Evolutionary conservation across 2,329 filamentous ascomycete species (phyloP).

Genomic region (Verticillium nubilum): DNA sequence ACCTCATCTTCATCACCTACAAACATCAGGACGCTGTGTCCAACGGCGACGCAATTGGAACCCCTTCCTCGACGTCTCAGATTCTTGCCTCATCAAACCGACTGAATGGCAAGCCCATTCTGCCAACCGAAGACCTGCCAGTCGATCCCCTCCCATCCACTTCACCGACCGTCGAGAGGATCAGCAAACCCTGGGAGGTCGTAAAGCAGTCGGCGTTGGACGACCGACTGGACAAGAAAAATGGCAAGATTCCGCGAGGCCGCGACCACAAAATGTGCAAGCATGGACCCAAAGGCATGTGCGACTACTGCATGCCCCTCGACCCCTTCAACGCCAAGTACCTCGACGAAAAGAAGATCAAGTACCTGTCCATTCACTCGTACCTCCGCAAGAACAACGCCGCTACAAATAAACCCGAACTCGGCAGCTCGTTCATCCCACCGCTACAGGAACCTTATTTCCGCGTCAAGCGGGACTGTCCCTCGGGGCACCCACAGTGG

Average conservation of each 20-base stretch:
- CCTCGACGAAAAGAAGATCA: conserved; percentile 93
- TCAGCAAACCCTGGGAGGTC: conserved; percentile 90
- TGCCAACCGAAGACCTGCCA: conserved; percentile 61
- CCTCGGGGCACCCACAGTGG: conserved; percentile 88
- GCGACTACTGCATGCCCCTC: conserved; percentile 95
- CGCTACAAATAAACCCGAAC: conserved; percentile 91
- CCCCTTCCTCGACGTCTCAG: conserved; percentile 21
- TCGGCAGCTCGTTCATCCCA: conserved; percentile 91
- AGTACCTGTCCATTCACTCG: conserved; percentile 94
- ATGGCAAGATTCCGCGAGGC: conserved; percentile 80
- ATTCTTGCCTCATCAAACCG: conserved; percentile 50
- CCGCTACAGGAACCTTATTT: conserved; percentile 91
- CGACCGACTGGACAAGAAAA: conserved; percentile 75
- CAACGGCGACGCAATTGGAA: conserved; percentile 27
- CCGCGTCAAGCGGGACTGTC: conserved; percentile 81
- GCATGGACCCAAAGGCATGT: conserved; percentile 97
- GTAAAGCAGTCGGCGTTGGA: conserved; percentile 85
- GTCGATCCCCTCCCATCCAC: conserved; percentile 58
- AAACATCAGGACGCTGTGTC: conserved; percentile 48
- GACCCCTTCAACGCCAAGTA: conserved; percentile 91
- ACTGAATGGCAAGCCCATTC: conserved; percentile 72
- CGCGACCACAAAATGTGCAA: conserved; percentile 85
- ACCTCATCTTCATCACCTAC: conserved; percentile 85
- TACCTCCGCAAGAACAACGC: conserved; percentile 93
- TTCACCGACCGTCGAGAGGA: conserved; percentile 52